phyloP scores from a whole-genome alignment of 805 yeast species.

The Cyberlindnera saturnus region DNA sequence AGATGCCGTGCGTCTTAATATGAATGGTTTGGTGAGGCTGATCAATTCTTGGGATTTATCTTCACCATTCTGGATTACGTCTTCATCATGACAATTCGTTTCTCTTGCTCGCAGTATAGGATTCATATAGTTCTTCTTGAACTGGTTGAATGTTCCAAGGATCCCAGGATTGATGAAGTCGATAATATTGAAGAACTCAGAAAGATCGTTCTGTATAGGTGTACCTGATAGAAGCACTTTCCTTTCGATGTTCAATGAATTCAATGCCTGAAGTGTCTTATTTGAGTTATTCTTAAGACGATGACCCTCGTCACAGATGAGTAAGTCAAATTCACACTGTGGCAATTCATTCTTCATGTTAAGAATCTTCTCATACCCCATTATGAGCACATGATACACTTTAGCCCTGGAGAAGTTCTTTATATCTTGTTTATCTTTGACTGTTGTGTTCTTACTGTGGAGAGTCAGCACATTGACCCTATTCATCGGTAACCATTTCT shows the following conservation, averaged over 20 bases:
- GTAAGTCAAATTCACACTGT: constrained; percentile 45
- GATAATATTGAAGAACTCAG: constrained; percentile 73
- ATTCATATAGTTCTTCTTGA: constrained; percentile 54
- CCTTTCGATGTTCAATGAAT: constrained; percentile 30
- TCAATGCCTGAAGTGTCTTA: constrained; percentile 61
- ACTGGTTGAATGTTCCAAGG: constrained; percentile 53
- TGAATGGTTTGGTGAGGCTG: constrained; percentile 55
- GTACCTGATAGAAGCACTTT: constrained; percentile 79
- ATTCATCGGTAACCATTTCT: constrained; percentile 67
- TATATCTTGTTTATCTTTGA: constrained; percentile 36
- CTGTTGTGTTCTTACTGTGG: constrained; percentile 40
- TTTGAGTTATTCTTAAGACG: constrained; percentile 71
- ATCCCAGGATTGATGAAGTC: constrained; percentile 84
- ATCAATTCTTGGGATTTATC: constrained; percentile 59
- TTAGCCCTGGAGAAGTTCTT: constrained; percentile 42
- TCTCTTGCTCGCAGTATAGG: constrained; percentile 76
- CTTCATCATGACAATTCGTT: constrained; percentile 45
- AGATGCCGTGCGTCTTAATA: constrained; percentile 65
- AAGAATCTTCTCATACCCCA: constrained; percentile 81
- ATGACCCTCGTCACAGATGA: constrained; percentile 93
- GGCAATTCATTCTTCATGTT: constrained; percentile 45
- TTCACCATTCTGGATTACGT: constrained; percentile 50
- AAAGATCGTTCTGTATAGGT: constrained; percentile 88
- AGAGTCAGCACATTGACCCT: constrained; percentile 60
- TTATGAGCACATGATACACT: constrained; percentile 75